Evolutionary conservation across 257 asterid genomes (phyloP).

Genomic region (Solanum neorickii): DNA sequence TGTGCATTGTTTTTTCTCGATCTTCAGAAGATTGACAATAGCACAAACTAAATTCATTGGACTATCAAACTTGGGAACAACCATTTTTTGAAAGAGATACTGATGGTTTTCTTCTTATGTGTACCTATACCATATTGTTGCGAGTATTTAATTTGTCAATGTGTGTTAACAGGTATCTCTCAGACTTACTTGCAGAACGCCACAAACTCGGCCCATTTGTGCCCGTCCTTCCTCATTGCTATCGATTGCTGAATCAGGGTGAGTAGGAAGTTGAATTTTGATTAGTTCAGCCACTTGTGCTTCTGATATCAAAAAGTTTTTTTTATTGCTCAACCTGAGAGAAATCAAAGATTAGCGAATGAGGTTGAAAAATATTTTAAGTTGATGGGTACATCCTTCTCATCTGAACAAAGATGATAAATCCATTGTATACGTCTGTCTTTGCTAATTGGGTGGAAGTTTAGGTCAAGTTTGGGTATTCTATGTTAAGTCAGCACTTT

Average conservation of each 20-base stretch:
- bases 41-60: background rate
- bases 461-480: background rate
- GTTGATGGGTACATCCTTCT: background rate
- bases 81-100: background rate
- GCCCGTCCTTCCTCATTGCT: constrained; percentile 67
- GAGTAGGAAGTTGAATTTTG: constrained; percentile 17
- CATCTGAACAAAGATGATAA: background rate
- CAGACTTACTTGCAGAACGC: constrained; percentile 64
- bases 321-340: background rate
- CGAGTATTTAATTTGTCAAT: background rate
- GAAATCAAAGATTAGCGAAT: background rate
- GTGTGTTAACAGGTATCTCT: constrained; percentile 22
- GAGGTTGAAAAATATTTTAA: background rate
- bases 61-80: background rate
- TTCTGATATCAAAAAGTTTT: background rate
- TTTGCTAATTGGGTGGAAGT: background rate
- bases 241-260: constrained; percentile 81
- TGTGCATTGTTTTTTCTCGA: background rate
- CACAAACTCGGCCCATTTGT: constrained; percentile 60
- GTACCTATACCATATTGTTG: background rate
- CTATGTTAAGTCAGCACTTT: background rate
- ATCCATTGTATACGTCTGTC: background rate
- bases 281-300: background rate
- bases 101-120: background rate
- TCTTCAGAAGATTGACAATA: background rate